Base-by-base conservation (phyloP, 2,329 filamentous ascomycete species). In the Nannizziopsis arthrosporioides region DNA sequence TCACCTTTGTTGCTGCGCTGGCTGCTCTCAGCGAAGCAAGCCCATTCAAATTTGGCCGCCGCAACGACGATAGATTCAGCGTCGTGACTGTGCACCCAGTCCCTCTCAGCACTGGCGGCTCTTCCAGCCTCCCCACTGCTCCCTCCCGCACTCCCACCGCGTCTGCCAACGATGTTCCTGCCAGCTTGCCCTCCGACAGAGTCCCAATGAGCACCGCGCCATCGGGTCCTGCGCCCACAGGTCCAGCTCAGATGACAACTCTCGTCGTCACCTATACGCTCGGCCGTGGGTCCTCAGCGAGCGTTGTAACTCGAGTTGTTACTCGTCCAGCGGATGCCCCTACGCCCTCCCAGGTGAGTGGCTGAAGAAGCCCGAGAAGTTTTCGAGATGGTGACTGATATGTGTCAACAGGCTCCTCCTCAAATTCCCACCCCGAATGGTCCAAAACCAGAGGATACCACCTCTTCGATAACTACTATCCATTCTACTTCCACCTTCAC, bases 201-300 rank as follows among this genome's bases (percentile, higher is more conserved):
- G 7, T 27, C 22, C 22, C 22, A 27, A 27, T 27, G 34, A 36
- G 15, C 34, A 36, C 34, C 9, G 34, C 4, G 4, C 12, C 15
- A 15, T n/a, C 34, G 12, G 8, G 6, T 10, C 42, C 42, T 18
- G 14, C 22, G 5, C 46, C 39, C 37, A 22, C 46, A 8, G n/a
- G 19, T 42, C 43, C 50, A 15, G 38, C 36, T 11, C 27, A 41
- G n/a, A 41, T 50, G 30, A 50, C 54, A 27, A 60, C 60, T 49
- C 38, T 64, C 50, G 63, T 60, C 30, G 35, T 69, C 37, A 67
- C 66, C 42, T 68, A 68, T 60, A 69, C 66, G n/a, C 45, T 65
- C 30, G 63, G 62, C 32, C 54, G 61, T 39, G 65, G 65, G 36
- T 57, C 57, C 17, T 60, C 62, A 4, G 61, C 59, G 41, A 59